Percentiles rank a stretch among this genome's conserved stretches.
phyloP scores from a whole-genome alignment of 768 basidiomycete species.

The Strobilomyces echinocephalus region DNA sequence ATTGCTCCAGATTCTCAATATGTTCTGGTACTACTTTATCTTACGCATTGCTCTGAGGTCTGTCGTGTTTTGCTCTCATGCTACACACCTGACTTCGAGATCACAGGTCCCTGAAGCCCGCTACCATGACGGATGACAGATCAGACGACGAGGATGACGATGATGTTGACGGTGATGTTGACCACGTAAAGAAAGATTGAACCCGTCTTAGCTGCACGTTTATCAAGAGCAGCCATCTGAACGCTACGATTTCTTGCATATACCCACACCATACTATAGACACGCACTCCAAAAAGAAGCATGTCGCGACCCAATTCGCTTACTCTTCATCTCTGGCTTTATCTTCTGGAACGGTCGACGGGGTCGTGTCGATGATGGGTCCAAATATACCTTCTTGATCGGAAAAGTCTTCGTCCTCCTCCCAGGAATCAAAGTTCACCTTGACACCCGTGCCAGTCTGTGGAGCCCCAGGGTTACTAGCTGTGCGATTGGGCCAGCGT shows the following conservation, averaged over 20 bases:
- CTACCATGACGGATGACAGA: conserved; percentile 59
- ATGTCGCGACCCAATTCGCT: not conserved
- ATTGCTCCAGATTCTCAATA: conserved; percentile 75
- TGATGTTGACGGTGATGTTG: conserved; percentile 27
- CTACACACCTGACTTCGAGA: conserved; percentile 5
- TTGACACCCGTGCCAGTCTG: conserved; percentile 34
- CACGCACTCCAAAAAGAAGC: not conserved
- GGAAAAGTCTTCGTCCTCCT: conserved; percentile 49
- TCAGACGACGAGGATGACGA: conserved; percentile 74
- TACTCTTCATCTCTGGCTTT: conserved; percentile 3
- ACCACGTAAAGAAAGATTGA: conserved; percentile 31
- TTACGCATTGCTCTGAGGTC: conserved; percentile 71
- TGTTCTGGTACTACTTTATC: conserved; percentile 93
- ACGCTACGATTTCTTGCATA: conserved; percentile 1
- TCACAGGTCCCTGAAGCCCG: conserved; percentile 48
- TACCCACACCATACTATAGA: conserved; percentile 10
- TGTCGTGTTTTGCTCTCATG: conserved; percentile 20
- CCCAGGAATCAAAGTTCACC: conserved; percentile 56
- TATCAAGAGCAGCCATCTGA: conserved; percentile 4
- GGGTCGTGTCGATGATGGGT: conserved; percentile 17
- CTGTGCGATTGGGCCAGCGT: conserved; percentile 69
- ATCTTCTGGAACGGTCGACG: not conserved
- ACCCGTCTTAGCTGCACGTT: not conserved
- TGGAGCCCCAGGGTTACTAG: conserved; percentile 13
- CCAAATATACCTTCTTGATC: conserved; percentile 41